Percentiles rank a stretch among this genome's conserved stretches.
Evolutionary conservation across 1,139 yeast genomes (phyloP).

Genomic region (Saccharomyces hybrid): DNA sequence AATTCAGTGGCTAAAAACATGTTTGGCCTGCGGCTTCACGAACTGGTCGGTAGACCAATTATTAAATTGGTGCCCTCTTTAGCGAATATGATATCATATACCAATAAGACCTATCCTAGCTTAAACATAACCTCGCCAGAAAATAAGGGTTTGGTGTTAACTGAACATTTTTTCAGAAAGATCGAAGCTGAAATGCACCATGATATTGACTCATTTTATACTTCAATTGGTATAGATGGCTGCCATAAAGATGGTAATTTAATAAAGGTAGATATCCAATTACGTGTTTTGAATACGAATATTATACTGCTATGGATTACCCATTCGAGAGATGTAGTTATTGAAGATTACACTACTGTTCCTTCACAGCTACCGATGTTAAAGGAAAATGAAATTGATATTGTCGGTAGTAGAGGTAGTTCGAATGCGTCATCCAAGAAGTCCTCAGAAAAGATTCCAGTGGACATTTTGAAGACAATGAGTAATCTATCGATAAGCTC

Average conservation of each 20-base stretch:
- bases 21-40: conserved; percentile 54
- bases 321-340: conserved; percentile 49
- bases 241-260: conserved; percentile 60
- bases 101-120: conserved; percentile 40
- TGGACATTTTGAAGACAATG: conserved; percentile 5
- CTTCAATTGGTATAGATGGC: conserved; percentile 61
- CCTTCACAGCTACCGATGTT: conserved; percentile 36
- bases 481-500: conserved; percentile 47
- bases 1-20: conserved; percentile 69
- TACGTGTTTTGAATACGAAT: conserved; percentile 58
- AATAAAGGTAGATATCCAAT: conserved; percentile 70
- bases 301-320: conserved; percentile 76
- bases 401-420: conserved; percentile 28
- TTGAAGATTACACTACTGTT: conserved; percentile 25
- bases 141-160: conserved; percentile 55
- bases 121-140: conserved; percentile 31
- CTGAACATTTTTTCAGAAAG: conserved; percentile 83
- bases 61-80: conserved; percentile 63
- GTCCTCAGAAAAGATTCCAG: conserved; percentile 18
- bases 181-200: conserved; percentile 31
- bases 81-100: conserved; percentile 43
- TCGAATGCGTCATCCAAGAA: conserved; percentile 25
- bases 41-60: conserved; percentile 47
- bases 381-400: conserved; percentile 32
- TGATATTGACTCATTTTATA: conserved; percentile 38